phyloP scores from a whole-genome alignment of 2,329 filamentous ascomycete species.

The Colletotrichum sp. region DNA sequence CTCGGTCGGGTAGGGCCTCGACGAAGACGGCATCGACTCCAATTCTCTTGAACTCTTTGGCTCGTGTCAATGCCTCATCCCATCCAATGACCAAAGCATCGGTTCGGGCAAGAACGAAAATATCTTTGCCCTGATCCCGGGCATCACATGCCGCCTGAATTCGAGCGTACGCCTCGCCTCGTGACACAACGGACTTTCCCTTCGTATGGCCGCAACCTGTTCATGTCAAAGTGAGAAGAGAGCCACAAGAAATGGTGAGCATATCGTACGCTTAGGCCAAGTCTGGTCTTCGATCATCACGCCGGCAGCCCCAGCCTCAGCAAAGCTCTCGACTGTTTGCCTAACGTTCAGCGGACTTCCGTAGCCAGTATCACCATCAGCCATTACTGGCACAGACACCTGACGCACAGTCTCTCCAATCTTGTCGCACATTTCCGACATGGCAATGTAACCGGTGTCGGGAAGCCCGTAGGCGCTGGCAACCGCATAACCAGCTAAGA shows the following conservation, averaged over 20 bases:
- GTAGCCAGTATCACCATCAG: slow-evolving; percentile 52
- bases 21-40: slow-evolving; percentile 47
- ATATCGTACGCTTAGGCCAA: slow-evolving; percentile 49
- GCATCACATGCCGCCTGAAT: slow-evolving; percentile 51
- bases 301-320: slow-evolving; percentile 41
- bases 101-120: slow-evolving; percentile 49
- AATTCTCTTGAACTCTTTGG: slow-evolving; percentile 43
- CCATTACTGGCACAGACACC: slow-evolving; percentile 44
- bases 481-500: slow-evolving; percentile 46
- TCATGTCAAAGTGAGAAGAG: background rate
- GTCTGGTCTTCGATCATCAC: slow-evolving; percentile 53
- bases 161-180: slow-evolving; percentile 48
- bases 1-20: slow-evolving; percentile 46
- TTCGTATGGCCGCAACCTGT: slow-evolving; percentile 41
- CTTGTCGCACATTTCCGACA: slow-evolving; percentile 50
- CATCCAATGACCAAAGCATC: slow-evolving; percentile 45
- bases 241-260: background rate
- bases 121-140: slow-evolving; percentile 46
- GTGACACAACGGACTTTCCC: slow-evolving; percentile 48
- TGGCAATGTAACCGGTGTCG: slow-evolving; percentile 53
- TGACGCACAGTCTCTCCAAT: slow-evolving; percentile 45
- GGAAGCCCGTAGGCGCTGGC: slow-evolving; percentile 44
- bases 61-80: slow-evolving; percentile 47
- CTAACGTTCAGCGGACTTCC: slow-evolving; percentile 51
- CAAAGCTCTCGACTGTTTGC: slow-evolving; percentile 47